Base-by-base conservation (phyloP, 441 rosid species). In the Eruca vesicaria region DNA sequence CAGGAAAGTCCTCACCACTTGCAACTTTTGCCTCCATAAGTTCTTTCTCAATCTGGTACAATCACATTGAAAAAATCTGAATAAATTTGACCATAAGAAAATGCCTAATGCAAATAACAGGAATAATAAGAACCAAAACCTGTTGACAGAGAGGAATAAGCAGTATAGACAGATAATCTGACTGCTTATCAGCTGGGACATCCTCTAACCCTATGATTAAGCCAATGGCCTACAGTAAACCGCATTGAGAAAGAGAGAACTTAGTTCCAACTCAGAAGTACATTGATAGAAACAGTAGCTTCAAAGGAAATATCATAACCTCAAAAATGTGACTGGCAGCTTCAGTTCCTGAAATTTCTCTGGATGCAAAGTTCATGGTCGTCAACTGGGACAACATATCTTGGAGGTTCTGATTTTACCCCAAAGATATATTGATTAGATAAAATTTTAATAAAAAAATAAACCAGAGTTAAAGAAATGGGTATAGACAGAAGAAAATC, bases 171-270 rank as follows among this genome's bases (percentile, higher is more conserved):
- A 95, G 92, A 79, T 90, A 95, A 71, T 88, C 92, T 21, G 95
- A 86, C 84, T 95, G 99, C 81, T 91, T 95, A 84, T 89, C 95
- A 57, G 66, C 81, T 1, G 88, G 86, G 41, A 95, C 88, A 80
- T 91, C 97, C 79, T 91, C 98, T 87, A 90, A 85, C 45, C 99
- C 99, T 69, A 95, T 86, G 82, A 95, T 83, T 74, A 91, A 79
- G 64, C 99, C 97, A 68, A 95, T 95, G 74, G 99, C 96, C 98
- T 93, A 84, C 48, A 23, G 57, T 70, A 71, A 71, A 52, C 58
- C 28, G 15, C 60, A 71, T 8, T 57, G 41, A 4, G 4, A 71
- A 19, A 57, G 23, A 64, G 26, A 71, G 23, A 78, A 43, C 35
- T 19, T 35, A 66, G 67, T 75, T 55, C 38, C 59, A 45, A 26